These are phyloP conservation scores for Trypanosoma lewisi DNA, from an alignment of 208 protist species.

Conservation along the genomic window DNA sequence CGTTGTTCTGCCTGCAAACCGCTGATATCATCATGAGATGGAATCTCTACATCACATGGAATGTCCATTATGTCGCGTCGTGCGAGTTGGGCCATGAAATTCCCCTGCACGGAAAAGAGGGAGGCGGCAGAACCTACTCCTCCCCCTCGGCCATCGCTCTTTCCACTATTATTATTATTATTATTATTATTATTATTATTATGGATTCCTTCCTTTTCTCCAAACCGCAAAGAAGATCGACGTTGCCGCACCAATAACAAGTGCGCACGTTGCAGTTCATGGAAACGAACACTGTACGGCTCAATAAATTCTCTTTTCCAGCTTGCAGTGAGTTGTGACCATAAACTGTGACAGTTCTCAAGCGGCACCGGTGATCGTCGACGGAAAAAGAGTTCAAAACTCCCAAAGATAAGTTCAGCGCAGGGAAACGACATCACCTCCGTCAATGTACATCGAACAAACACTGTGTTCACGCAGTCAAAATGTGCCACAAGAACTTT, in stretches of 20 bases:
- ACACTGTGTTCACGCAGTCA: conserved; percentile 30
- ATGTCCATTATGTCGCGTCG: background rate
- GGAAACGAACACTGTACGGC: conserved; percentile 31
- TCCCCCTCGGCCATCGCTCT: background rate
- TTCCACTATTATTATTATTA: background rate
- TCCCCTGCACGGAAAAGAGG: conserved; percentile 10
- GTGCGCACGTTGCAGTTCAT: conserved; percentile 31
- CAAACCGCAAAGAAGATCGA: conserved; percentile 19
- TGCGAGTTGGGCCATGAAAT: conserved; percentile 19
- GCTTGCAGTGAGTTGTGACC: conserved; percentile 37
- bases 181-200: background rate
- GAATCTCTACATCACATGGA: conserved; percentile 16
- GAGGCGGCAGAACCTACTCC: background rate
- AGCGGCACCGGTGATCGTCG: conserved; percentile 15
- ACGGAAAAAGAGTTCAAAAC: conserved; percentile 22
- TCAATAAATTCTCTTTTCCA: conserved; percentile 48
- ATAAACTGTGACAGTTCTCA: conserved; percentile 33
- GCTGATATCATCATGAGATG: conserved; percentile 29
- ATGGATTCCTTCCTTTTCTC: conserved; percentile 5
- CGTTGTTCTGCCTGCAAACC: background rate
- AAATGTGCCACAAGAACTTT: conserved; percentile 25
- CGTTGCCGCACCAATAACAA: conserved; percentile 34
- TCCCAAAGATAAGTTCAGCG: conserved; percentile 34
- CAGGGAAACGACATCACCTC: conserved; percentile 35
- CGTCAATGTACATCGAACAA: conserved; percentile 35